Evolutionary conservation across 441 rosid species (phyloP), one percentile per base, ranked within the genome.

Genomic region (Adansonia gregorii): DNA sequence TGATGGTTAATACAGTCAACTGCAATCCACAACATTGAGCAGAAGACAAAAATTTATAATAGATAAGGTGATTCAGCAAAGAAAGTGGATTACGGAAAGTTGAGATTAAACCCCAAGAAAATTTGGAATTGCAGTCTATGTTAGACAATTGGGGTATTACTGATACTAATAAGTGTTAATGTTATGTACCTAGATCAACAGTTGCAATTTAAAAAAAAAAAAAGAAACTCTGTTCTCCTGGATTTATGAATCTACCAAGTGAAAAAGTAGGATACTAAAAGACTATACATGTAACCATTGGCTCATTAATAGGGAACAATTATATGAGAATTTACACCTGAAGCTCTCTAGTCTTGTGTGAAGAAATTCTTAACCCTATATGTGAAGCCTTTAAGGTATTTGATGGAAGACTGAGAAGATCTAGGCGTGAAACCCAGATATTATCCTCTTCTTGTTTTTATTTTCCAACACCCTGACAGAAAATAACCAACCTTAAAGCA

Each of bases 301-400:
- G 59, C 58, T 49, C 31, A 12, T 69, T 69, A 24, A 24, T 69
- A 48, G 56, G 10, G 58, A 68, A 49, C 19, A 22, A 49, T 43
- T 48, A 67, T 20, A 5, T 1, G n/a, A 48, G 58, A 69, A 69
- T 22, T 17, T 22, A 19, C 58, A 48, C 17, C 31, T 12, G 58
- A 6, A 4, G 22, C 56, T 68, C 43, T 22, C 24, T 69, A 24
- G 20, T 20, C 2, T 12, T 69, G 20, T 3, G 20, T 11, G 39
- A 69, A 69, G n/a, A 12, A 67, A 67, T 17, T 45, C 54, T 52
- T 43, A 66, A 67, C n/a, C 31, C 52, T 43, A 67, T 19, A 45
- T 45, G 66, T 60, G n/a, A 67, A 67, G 27, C 54, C 54, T 8
- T 66, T 66, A 43, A 66, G 15, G 15, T 15, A 12, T 41, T 41